Percentiles rank a stretch among this genome's conserved stretches.
phyloP scores from a whole-genome alignment of 148 eudicot species.

The Fagopyrum tataricum region DNA sequence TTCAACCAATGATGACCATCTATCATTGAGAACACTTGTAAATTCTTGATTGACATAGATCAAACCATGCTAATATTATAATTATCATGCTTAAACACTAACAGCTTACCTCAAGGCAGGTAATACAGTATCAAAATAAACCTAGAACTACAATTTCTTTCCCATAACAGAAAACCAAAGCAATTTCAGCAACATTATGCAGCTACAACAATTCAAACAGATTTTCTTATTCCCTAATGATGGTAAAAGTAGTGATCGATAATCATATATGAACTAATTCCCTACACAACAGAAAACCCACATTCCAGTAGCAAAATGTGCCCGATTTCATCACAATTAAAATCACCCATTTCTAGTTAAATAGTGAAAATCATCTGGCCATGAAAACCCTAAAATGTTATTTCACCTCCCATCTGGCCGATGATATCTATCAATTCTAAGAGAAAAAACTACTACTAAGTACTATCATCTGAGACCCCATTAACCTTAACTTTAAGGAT shows the following conservation, averaged over 20 bases:
- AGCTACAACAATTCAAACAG: background rate
- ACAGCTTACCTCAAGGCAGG: background rate
- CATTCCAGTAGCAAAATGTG: background rate
- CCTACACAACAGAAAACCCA: background rate
- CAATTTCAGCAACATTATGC: background rate
- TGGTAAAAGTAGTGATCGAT: background rate
- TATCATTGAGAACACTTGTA: background rate
- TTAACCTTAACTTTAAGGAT: background rate
- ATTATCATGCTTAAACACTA: background rate
- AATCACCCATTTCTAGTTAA: background rate
- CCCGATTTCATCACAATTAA: background rate
- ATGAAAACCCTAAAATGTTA: background rate
- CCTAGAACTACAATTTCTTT: background rate
- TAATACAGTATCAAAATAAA: background rate
- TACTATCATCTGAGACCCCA: background rate
- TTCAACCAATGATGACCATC: background rate
- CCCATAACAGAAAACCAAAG: background rate
- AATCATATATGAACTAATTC: background rate
- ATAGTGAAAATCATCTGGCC: background rate
- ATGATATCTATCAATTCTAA: background rate
- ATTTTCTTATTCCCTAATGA: background rate
- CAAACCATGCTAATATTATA: background rate
- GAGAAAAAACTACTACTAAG: background rate
- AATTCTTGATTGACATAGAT: background rate
- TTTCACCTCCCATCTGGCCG: background rate